phyloP scores from a whole-genome alignment of 176 grass and related monocot genomes.

The Juncus inflexus region DNA sequence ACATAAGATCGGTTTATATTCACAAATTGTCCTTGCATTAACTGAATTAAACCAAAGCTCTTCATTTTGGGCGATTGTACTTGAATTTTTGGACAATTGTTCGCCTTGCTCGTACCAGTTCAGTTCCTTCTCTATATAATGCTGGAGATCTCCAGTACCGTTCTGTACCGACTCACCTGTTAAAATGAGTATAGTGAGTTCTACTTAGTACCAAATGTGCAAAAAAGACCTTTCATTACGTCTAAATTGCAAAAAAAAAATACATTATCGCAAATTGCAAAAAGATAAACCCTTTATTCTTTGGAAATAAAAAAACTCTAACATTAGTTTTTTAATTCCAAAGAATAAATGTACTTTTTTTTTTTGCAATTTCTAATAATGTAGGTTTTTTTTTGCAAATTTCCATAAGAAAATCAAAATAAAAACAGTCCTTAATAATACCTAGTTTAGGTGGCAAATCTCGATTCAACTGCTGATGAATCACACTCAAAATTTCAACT shows the following conservation, averaged over 20 bases:
- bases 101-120: constrained; percentile 82
- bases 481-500: constrained; percentile 41
- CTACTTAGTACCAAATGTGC: not conserved
- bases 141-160: no score
- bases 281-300: no score
- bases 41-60: constrained; percentile 38
- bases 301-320: no score
- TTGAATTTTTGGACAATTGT: constrained; percentile 39
- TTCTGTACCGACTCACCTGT: constrained; percentile 34
- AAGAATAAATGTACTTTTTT: no score
- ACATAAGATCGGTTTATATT: constrained; percentile 67
- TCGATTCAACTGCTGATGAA: constrained; percentile 37
- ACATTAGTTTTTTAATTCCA: no score
- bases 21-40: constrained; percentile 20
- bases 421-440: not conserved
- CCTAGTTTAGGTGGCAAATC: constrained; percentile 15
- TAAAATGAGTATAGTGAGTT: constrained; percentile 21
- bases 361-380: no score
- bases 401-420: no score
- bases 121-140: constrained; percentile 47
- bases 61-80: constrained; percentile 23
- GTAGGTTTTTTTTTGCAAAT: no score
- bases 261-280: no score
- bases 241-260: no score
- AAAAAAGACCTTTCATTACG: no score